Evolutionary conservation across 805 yeast genomes (phyloP), one percentile per base, ranked within the genome.

Genomic region (Wickerhamiella vanderwaltii): DNA sequence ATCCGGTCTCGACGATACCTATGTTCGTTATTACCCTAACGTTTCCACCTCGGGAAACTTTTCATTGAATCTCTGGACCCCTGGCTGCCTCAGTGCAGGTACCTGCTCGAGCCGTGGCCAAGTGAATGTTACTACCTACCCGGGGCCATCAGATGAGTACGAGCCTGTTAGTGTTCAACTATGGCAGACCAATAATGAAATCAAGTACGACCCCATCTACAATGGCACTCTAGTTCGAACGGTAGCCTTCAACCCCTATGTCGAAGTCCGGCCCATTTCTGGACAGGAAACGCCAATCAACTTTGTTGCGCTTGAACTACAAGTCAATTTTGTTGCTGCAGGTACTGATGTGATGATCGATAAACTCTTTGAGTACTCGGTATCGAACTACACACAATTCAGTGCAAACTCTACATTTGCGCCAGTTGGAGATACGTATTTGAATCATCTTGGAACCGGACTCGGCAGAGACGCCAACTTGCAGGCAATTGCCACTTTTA

Each of bases 161-260:
- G 50, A 55, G 0, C 52, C 63, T 12, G 61, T 61, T 4, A 43
- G 68, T 1, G 51, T 77, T 3, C 52, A 73, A 1, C 64, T 88
- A 17, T 85, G 75, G 56, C 97, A 91, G 61, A 85, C 84, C 36
- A 91, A 91, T 57, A 65, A 73, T 26, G 70, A 74, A 43, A 71
- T 77, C 37, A 91, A 91, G 58, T 88, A 84, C 57, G 97, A 91
- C 58, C 65, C 69, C 15, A 55, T 91, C 6, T 88, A 63, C 57
- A 64, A 69, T 32, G 98, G 97, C 1, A 73, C 72, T 45, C 57
- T 87, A 37, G 67, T 72, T 17, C 71, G 72, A 1, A 35, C 50
- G 12, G 47, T 42, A 9, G 50, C 47, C 1, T 60, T 68, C 28
- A 51, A 68, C 2, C 71, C 73, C 1, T 64, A 62, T 5, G 49